A percentile compares a stretch with the other conserved stretches of the same genome.
Conservation (phyloP, 148 eudicot species). For the Heliosperma pusillum region DNA sequence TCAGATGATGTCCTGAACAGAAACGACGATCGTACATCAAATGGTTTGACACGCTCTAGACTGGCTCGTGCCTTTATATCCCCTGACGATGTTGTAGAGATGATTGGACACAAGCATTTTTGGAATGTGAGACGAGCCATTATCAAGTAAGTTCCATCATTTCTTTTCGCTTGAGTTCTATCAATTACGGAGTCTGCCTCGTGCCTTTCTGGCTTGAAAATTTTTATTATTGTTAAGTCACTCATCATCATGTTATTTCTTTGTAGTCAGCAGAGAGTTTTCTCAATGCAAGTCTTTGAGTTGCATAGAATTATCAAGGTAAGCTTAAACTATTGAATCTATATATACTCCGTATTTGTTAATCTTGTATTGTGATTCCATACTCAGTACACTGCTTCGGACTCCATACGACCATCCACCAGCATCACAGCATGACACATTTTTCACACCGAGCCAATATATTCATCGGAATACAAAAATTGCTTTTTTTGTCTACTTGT, state of each 20-base stretch:
- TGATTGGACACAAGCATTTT: slow-evolving; percentile 50
- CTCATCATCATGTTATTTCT: not conserved
- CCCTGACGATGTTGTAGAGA: slow-evolving; percentile 42
- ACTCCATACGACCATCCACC: too few species aligned
- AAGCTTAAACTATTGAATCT: too few species aligned
- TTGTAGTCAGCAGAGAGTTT: slow-evolving; percentile 25
- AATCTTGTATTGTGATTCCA: too few species aligned
- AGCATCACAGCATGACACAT: too few species aligned
- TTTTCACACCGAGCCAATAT: too few species aligned
- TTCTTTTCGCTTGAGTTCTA: not conserved
- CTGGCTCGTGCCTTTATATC: slow-evolving; percentile 17
- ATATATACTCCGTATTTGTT: too few species aligned
- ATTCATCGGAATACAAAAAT: too few species aligned
- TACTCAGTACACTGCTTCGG: too few species aligned
- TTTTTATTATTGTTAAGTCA: not conserved
- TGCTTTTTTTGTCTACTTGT: too few species aligned
- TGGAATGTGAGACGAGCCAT: slow-evolving; percentile 50
- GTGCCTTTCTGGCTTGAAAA: not conserved
- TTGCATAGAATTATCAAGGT: slow-evolving; percentile 27
- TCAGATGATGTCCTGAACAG: not conserved
- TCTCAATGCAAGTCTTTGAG: slow-evolving; percentile 28
- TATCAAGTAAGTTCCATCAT: slow-evolving; percentile 42
- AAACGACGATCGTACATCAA: slow-evolving; percentile 5
- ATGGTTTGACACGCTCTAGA: not conserved
- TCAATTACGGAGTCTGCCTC: too few species aligned